Conservation (phyloP, 176 grass and related monocot species). For the Raddia distichophylla region DNA sequence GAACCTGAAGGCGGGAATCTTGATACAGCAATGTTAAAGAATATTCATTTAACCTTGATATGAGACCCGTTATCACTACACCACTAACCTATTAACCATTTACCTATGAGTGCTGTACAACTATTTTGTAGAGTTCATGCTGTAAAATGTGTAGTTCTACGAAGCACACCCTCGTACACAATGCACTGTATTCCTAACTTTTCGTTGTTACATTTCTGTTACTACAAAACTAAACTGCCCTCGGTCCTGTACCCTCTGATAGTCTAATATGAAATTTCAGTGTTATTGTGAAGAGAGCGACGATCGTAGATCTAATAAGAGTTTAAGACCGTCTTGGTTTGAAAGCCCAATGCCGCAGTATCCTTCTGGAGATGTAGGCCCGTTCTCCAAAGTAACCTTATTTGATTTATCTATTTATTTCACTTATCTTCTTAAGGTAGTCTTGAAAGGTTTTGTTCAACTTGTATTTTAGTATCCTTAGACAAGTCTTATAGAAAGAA, state of each 20-base stretch:
- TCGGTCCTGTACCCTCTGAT: neutral
- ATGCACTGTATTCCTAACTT: neutral
- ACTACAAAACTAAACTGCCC: neutral
- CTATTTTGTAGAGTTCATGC: conserved; percentile 33
- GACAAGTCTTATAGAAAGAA: no score
- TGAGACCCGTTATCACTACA: neutral
- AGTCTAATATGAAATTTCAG: neutral
- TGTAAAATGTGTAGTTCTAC: conserved; percentile 25
- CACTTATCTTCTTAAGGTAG: no score
- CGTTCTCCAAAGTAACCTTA: no score
- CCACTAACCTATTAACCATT: conserved; percentile 18
- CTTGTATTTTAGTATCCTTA: no score
- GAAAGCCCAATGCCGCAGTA: no score
- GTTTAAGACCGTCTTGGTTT: no score
- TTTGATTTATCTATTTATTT: no score
- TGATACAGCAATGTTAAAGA: neutral
- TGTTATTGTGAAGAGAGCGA: neutral
- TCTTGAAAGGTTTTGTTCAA: no score
- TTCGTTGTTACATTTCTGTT: neutral
- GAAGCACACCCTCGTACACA: neutral
- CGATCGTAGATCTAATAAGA: no score
- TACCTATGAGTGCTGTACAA: neutral
- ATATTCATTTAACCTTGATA: neutral
- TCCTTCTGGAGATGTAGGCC: no score
- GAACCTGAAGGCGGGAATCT: neutral